A percentile compares a stretch with the other conserved stretches of the same genome.
These are phyloP conservation scores for Mallotus nudiflorus DNA, from an alignment of 345 rosid species.

Conservation along the genomic window DNA sequence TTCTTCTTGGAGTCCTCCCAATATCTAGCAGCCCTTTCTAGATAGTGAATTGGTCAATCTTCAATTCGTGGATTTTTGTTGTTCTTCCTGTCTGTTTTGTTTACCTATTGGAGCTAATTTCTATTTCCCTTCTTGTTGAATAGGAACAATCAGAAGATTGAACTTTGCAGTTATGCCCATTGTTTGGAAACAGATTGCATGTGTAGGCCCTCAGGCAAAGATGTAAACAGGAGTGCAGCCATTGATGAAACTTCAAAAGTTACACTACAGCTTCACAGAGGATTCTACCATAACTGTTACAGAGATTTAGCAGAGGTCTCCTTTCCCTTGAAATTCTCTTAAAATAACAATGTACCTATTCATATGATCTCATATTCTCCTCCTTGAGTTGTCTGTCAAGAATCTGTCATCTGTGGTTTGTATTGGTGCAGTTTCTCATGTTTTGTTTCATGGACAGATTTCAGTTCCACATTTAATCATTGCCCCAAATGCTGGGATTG, in stretches of 20 bases:
- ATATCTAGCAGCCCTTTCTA: not conserved
- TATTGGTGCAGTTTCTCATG: conserved; percentile 9
- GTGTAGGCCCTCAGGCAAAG: conserved; percentile 50
- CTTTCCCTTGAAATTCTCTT: not conserved
- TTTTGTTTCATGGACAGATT: conserved; percentile 43
- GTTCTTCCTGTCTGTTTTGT: not conserved
- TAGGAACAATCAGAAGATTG: conserved; percentile 69
- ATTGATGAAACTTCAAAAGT: conserved; percentile 38
- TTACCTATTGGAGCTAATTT: not conserved
- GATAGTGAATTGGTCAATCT: too few relatives aligned
- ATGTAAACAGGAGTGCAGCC: not conserved
- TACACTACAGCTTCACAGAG: conserved; percentile 59
- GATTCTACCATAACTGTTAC: conserved; percentile 76
- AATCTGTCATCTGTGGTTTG: conserved; percentile 2
- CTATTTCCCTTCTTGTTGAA: not conserved
- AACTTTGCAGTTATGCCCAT: conserved; percentile 42
- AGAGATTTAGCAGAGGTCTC: conserved; percentile 54
- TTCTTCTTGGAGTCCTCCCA: conserved; percentile 1
- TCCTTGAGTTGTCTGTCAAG: not conserved
- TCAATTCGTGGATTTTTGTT: not conserved
- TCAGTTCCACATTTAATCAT: conserved; percentile 66
- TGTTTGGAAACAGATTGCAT: conserved; percentile 60
- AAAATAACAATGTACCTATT: not conserved
- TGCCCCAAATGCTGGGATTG: conserved; percentile 86
- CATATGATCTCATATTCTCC: not conserved